A percentile compares a stretch with the other conserved stretches of the same genome.
Evolutionary conservation across 768 basidiomycete genomes (phyloP).

Genomic region (Phanerochaete sordida): DNA sequence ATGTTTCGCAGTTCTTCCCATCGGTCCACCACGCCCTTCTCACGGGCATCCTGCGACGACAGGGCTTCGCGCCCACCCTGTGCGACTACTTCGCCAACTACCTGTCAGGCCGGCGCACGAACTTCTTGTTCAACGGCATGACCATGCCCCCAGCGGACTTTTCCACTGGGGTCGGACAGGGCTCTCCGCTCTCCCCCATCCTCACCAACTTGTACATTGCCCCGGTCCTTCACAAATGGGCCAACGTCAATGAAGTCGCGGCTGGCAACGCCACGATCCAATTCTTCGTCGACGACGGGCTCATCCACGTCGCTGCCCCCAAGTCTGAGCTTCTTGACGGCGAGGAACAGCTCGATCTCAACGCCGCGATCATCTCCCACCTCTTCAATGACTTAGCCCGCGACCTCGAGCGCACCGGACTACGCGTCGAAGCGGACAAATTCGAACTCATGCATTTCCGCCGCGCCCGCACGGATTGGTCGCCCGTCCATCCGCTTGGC

Average conservation of each 20-base stretch:
- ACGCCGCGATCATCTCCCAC: not conserved
- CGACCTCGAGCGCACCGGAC: constrained; percentile 6
- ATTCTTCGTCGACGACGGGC: constrained; percentile 17
- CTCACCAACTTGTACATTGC: constrained; percentile 14
- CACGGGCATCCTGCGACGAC: not conserved
- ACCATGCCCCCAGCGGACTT: not conserved
- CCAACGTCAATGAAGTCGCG: not conserved
- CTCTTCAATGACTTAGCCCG: not conserved
- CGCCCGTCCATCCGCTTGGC: not conserved
- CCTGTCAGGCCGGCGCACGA: constrained; percentile 1
- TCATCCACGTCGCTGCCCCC: not conserved
- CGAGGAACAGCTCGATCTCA: not conserved
- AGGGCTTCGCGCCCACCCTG: constrained; percentile 10
- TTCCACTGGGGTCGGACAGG: constrained; percentile 11
- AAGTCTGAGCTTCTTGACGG: not conserved
- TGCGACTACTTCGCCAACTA: constrained; percentile 12
- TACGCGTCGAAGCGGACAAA: constrained; percentile 10
- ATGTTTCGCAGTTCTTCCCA: constrained; percentile 17
- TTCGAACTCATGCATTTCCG: constrained; percentile 14
- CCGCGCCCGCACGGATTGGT: not conserved
- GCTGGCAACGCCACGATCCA: not conserved
- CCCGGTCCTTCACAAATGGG: constrained; percentile 8
- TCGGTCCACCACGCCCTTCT: constrained; percentile 1
- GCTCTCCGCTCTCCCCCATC: constrained; percentile 15
- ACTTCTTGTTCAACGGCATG: constrained; percentile 7